phyloP scores from a whole-genome alignment of 2,329 filamentous ascomycete species.

The Penicillium palitans region DNA sequence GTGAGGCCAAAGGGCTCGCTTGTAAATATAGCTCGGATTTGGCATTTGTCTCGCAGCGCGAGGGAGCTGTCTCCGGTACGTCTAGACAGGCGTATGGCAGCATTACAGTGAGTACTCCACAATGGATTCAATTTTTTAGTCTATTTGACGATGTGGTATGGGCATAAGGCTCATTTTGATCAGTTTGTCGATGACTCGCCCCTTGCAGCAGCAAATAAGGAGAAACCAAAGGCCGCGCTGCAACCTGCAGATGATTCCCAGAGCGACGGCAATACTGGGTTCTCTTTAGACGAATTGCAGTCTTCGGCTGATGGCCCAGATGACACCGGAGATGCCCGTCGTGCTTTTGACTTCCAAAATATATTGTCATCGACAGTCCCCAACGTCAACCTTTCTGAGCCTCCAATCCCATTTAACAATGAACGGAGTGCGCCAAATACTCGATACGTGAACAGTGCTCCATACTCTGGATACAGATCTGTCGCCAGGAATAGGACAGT shows the following conservation, averaged over 20 bases:
- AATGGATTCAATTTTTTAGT: not conserved
- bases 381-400: not conserved
- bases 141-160: not conserved
- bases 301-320: conserved; percentile 1
- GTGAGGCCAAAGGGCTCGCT: conserved; percentile 24
- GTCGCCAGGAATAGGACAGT: not conserved
- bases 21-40: conserved; percentile 28
- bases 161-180: not conserved
- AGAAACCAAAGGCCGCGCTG: not conserved
- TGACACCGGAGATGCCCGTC: not conserved
- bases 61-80: conserved; percentile 2
- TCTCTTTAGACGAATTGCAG: conserved; percentile 1
- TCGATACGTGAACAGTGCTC: conserved; percentile 1
- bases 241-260: not conserved
- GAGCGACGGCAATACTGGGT: conserved; percentile 1
- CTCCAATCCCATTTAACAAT: not conserved
- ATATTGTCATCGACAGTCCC: not conserved
- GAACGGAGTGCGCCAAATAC: not conserved
- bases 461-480: not conserved
- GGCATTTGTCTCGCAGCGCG: conserved; percentile 23
- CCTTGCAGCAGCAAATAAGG: conserved; percentile 7
- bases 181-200: conserved; percentile 27
- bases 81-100: conserved; percentile 14
- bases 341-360: not conserved
- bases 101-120: conserved; percentile 20